phyloP scores from a whole-genome alignment of 495 filamentous ascomycete genomes.

The Massariosphaeria phaeospora region DNA sequence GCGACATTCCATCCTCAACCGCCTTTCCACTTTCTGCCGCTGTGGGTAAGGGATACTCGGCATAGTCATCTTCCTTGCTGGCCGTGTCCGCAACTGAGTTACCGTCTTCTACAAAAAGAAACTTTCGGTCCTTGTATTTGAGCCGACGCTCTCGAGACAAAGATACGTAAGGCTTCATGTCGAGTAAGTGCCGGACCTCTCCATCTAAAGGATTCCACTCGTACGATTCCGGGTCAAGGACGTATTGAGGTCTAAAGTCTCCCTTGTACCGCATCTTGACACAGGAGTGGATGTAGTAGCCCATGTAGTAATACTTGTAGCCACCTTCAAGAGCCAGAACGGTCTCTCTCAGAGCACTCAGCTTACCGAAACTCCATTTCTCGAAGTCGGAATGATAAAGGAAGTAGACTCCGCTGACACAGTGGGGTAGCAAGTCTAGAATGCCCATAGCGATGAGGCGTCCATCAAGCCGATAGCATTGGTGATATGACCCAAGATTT shows the following conservation, averaged over 20 bases:
- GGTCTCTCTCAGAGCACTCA: constrained; percentile 82
- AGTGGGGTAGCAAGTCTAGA: constrained; percentile 77
- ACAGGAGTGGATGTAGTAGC: constrained; percentile 68
- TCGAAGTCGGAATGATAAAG: constrained; percentile 82
- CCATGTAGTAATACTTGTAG: constrained; percentile 75
- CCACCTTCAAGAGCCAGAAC: constrained; percentile 67
- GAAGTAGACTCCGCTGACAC: constrained; percentile 92
- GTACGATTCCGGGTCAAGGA: constrained; percentile 73
- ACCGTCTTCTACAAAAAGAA: constrained; percentile 22
- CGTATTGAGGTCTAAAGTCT: constrained; percentile 73
- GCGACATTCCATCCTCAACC: constrained; percentile 45
- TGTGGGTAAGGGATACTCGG: constrained; percentile 6
- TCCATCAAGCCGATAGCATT: constrained; percentile 90
- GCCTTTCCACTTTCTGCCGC: constrained; percentile 27
- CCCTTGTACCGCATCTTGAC: constrained; percentile 88
- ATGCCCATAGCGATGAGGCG: constrained; percentile 83
- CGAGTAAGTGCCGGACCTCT: constrained; percentile 58
- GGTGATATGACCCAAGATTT: constrained; percentile 83
- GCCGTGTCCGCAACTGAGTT: constrained; percentile 41
- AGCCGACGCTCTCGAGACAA: constrained; percentile 50
- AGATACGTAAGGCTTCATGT: constrained; percentile 62
- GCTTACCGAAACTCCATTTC: constrained; percentile 76
- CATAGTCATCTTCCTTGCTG: constrained; percentile 1
- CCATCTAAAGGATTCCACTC: constrained; percentile 72
- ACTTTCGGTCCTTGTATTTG: constrained; percentile 1